phyloP scores from a whole-genome alignment of 768 basidiomycete species.

The Russula brevipes region DNA sequence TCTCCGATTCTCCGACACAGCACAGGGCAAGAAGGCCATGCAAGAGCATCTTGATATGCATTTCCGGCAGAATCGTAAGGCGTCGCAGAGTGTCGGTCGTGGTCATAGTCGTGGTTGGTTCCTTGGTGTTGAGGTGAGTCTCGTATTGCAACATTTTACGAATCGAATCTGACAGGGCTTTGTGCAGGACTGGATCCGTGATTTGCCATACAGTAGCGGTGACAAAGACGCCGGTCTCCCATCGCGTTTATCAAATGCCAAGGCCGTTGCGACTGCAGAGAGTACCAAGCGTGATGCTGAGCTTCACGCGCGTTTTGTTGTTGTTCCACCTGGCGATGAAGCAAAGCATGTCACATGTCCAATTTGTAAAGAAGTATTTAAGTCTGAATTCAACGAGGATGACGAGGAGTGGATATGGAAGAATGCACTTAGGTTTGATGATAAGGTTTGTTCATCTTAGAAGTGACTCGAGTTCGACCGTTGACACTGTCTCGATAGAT shows the following conservation, averaged over 20 bases:
- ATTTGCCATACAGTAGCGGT: constrained; percentile 53
- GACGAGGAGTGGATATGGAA: constrained; percentile 99
- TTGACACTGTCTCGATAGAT: constrained; percentile 46
- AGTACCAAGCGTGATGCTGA: constrained; percentile 70
- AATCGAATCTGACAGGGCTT: background rate
- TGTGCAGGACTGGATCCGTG: constrained; percentile 82
- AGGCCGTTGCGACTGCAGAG: constrained; percentile 56
- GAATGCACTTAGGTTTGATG: constrained; percentile 82
- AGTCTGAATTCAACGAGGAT: constrained; percentile 89
- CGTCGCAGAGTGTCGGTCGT: constrained; percentile 69
- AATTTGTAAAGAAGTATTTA: constrained; percentile 91
- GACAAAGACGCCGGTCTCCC: constrained; percentile 64
- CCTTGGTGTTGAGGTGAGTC: constrained; percentile 68
- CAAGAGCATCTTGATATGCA: constrained; percentile 95
- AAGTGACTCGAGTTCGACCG: background rate
- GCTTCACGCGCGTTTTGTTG: constrained; percentile 71
- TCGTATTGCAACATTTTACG: background rate
- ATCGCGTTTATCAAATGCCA: constrained; percentile 46
- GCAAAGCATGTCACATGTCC: constrained; percentile 82
- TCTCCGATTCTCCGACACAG: constrained; percentile 72
- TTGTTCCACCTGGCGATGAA: constrained; percentile 87
- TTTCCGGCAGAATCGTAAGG: constrained; percentile 87
- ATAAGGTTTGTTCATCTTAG: constrained; percentile 51
- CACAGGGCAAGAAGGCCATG: constrained; percentile 66
- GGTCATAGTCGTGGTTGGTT: constrained; percentile 93